Evolutionary conservation across 2,329 filamentous ascomycete genomes (phyloP).

Genomic region (Teratosphaeria viscida): DNA sequence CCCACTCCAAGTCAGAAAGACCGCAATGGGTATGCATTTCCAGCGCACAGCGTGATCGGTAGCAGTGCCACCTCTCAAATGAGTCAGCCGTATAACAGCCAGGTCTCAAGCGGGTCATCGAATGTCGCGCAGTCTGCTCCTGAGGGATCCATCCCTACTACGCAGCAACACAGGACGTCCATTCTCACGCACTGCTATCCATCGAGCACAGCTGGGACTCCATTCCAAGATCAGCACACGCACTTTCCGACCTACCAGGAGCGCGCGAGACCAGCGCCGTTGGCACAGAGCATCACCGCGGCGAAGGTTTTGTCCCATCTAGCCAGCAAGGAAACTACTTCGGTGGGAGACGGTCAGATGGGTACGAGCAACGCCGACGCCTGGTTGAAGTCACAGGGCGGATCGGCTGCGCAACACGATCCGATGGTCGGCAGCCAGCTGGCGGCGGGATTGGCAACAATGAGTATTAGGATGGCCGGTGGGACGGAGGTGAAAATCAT

Average conservation of each 20-base stretch:
- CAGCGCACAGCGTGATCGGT: neutral
- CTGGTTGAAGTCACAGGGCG: too few relatives aligned
- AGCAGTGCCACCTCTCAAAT: neutral
- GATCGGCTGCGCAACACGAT: too few relatives aligned
- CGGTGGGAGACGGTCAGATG: neutral
- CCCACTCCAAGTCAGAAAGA: neutral
- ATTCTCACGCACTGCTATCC: neutral
- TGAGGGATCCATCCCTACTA: neutral
- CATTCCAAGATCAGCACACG: neutral
- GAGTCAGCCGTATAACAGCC: neutral
- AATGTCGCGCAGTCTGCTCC: neutral
- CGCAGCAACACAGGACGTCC: neutral
- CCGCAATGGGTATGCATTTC: neutral
- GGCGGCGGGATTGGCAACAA: neutral
- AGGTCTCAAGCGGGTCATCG: neutral
- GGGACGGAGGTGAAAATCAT: neutral
- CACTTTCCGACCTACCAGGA: neutral
- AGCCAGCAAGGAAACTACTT: neutral
- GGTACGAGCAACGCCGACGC: too few relatives aligned
- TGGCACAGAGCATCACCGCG: neutral
- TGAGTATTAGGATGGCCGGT: neutral
- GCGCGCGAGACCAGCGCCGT: neutral
- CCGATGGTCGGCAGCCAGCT: neutral
- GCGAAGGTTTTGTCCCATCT: neutral
- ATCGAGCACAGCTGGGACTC: neutral